phyloP scores from a whole-genome alignment of 495 filamentous ascomycete genomes.

The Hypoxylon rickii region DNA sequence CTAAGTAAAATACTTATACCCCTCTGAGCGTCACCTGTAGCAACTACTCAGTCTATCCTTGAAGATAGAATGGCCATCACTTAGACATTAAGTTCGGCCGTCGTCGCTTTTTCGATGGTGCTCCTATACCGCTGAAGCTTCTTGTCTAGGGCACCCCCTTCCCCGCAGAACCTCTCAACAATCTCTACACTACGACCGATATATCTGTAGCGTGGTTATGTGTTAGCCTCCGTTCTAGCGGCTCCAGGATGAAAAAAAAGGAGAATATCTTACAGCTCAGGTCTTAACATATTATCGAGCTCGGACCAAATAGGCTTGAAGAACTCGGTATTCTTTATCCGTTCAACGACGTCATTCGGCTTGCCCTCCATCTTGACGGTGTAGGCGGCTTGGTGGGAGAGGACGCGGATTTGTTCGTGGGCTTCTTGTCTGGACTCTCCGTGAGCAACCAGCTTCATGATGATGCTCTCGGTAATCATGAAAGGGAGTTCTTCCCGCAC shows the following conservation, averaged over 20 bases:
- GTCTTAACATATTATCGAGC: conserved; percentile 74
- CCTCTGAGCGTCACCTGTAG: no score
- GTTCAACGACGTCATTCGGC: conserved; percentile 81
- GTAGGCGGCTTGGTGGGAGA: conserved; percentile 81
- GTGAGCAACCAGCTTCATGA: conserved; percentile 81
- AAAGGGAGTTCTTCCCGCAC: conserved; percentile 50
- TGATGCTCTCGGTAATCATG: conserved; percentile 58
- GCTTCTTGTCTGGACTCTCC: conserved; percentile 85
- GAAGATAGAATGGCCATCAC: background rate
- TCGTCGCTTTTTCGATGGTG: conserved; percentile 28
- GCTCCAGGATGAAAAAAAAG: no score
- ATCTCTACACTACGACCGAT: conserved; percentile 33
- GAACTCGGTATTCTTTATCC: conserved; percentile 74
- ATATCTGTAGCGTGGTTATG: background rate
- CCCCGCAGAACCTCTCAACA: conserved; percentile 52
- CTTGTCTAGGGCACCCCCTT: conserved; percentile 35
- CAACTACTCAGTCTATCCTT: no score
- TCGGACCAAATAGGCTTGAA: conserved; percentile 82
- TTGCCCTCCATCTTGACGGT: conserved; percentile 79
- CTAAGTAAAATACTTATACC: no score
- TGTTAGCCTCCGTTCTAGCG: no score
- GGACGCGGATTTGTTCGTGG: conserved; percentile 88
- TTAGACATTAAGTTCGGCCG: conserved; percentile 39
- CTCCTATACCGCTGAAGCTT: conserved; percentile 37
- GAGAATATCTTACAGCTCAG: conserved; percentile 41